Evolutionary conservation across 371 early-diverging fungal species (phyloP).

Genomic region (Entomophthora muscae): DNA sequence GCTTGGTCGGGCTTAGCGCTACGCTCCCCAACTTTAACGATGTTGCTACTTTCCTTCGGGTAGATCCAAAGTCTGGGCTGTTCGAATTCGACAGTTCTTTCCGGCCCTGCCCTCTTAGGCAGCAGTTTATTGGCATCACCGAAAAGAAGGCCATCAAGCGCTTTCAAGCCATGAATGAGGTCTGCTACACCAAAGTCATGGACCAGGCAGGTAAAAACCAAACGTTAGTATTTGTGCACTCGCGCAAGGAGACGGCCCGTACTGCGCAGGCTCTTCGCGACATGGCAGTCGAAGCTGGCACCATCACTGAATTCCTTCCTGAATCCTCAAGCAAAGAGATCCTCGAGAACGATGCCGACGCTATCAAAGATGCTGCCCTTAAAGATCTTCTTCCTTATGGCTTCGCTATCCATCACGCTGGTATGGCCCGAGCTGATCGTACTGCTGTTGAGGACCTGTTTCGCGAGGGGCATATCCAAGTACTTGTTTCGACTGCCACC

Average conservation of each 20-base stretch:
- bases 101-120: slow-evolving; percentile 90
- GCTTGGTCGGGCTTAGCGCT: slow-evolving; percentile 96
- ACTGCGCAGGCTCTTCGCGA: slow-evolving; percentile 83
- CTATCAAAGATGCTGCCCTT: slow-evolving; percentile 60
- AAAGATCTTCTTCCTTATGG: slow-evolving; percentile 85
- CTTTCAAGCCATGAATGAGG: slow-evolving; percentile 90
- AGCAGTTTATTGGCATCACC: slow-evolving; percentile 87
- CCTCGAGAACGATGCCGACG: slow-evolving; percentile 58
- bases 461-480: slow-evolving; percentile 76
- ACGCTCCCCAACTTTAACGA: slow-evolving; percentile 98
- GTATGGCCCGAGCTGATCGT: slow-evolving; percentile 90
- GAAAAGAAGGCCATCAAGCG: slow-evolving; percentile 90
- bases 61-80: slow-evolving; percentile 56
- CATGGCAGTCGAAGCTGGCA: slow-evolving; percentile 74
- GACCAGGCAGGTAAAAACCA: slow-evolving; percentile 83
- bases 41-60: slow-evolving; percentile 92
- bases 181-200: slow-evolving; percentile 79
- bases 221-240: slow-evolving; percentile 94
- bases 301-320: slow-evolving; percentile 56
- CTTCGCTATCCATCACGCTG: slow-evolving; percentile 98
- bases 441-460: slow-evolving; percentile 90
- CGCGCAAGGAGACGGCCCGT: slow-evolving; percentile 92
- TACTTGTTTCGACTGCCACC: slow-evolving; percentile 96
- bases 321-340: slow-evolving; percentile 74
- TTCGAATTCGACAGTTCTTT: slow-evolving; percentile 87